phyloP scores from a whole-genome alignment of 169 alveolate species.

The Besnoitia besnoiti region DNA sequence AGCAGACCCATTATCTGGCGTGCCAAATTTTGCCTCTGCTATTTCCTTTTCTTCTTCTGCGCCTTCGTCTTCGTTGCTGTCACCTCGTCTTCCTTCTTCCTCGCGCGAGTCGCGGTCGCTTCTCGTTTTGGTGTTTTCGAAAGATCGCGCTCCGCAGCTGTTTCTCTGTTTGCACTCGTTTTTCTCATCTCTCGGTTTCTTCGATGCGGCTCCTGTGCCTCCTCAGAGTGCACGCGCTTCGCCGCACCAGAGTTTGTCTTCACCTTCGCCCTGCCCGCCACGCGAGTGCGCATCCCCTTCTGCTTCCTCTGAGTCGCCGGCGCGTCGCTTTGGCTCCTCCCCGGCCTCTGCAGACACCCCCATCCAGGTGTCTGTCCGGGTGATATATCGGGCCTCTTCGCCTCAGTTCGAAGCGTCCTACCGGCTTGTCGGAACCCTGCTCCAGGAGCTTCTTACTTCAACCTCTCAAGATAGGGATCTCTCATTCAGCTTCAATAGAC shows the following conservation, averaged over 20 bases:
- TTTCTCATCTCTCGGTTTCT: not conserved
- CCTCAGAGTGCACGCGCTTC: not conserved
- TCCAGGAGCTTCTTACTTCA: not conserved
- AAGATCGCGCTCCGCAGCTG: slow-evolving; percentile 1
- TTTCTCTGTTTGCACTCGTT: slow-evolving; percentile 4
- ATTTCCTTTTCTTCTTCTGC: not conserved
- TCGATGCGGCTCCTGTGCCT: not conserved
- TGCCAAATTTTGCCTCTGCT: not conserved
- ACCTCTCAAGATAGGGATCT: not conserved
- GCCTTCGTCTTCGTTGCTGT: not conserved
- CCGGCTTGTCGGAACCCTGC: not conserved
- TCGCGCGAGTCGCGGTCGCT: not conserved
- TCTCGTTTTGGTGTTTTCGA: not conserved
- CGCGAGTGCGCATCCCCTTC: not conserved
- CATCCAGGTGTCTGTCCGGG: not conserved
- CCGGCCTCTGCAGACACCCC: not conserved
- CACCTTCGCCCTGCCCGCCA: no score
- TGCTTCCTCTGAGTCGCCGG: not conserved
- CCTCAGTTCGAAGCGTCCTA: not conserved
- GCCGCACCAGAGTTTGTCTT: no score
- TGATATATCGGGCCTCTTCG: not conserved
- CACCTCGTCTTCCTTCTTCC: not conserved
- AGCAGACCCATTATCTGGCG: no score
- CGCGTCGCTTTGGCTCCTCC: not conserved
- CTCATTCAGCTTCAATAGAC: no score